A percentile compares a stretch with the other conserved stretches of the same genome.
phyloP scores from a whole-genome alignment of 116 monocot genomes.

The Zostera marina region DNA sequence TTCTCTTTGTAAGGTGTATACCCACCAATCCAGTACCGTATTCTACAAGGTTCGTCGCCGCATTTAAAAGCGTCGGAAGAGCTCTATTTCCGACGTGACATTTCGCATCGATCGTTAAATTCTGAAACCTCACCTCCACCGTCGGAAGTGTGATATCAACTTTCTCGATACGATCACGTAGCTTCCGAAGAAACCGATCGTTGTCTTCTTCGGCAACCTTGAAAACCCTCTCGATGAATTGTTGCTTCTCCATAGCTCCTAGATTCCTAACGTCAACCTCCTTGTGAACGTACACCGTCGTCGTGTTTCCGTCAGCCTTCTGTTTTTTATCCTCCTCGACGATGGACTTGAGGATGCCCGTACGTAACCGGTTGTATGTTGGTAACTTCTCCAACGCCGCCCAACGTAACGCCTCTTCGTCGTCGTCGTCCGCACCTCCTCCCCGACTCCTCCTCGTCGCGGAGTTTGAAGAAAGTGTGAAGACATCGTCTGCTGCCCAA shows the following conservation, averaged over 20 bases:
- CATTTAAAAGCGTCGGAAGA: conserved; percentile 50
- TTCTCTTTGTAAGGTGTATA: conserved; percentile 15
- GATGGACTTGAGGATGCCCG: conserved; percentile 23
- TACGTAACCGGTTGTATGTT: conserved; percentile 46
- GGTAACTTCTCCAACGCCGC: conserved; percentile 79
- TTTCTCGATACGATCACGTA: conserved; percentile 52
- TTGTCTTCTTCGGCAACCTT: conserved; percentile 64
- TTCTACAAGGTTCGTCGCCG: conserved; percentile 28
- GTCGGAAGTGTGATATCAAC: conserved; percentile 40
- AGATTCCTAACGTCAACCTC: conserved; percentile 54
- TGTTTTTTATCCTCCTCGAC: conserved; percentile 11
- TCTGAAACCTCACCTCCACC: conserved; percentile 56
- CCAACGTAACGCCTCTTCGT: conserved; percentile 70
- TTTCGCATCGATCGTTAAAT: conserved; percentile 37
- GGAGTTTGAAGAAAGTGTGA: conserved; percentile 10
- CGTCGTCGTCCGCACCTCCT: conserved; percentile 31
- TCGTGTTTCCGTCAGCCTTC: conserved; percentile 4
- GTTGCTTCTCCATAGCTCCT: conserved; percentile 32
- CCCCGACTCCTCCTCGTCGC: not conserved
- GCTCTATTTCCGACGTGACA: conserved; percentile 64
- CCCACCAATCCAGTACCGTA: conserved; percentile 18
- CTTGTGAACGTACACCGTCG: conserved; percentile 9
- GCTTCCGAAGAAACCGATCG: conserved; percentile 44
- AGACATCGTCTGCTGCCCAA: conserved; percentile 23
- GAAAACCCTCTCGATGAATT: conserved; percentile 59